Evolutionary conservation across 2,329 filamentous ascomycete genomes (phyloP), one percentile per base, ranked within the genome.

Genomic region (Scedosporium minutisporum): DNA sequence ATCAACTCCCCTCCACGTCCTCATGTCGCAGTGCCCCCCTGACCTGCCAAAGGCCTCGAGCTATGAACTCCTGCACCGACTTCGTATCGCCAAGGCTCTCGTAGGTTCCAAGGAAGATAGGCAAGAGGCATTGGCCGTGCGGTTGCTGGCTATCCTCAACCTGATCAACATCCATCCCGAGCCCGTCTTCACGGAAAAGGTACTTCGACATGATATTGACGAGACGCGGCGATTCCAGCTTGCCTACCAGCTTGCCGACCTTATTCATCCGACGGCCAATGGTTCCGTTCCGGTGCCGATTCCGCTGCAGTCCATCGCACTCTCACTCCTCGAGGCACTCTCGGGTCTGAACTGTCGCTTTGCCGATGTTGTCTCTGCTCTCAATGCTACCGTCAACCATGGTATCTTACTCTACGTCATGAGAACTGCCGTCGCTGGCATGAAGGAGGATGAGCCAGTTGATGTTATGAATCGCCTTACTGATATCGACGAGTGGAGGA

Each of bases 351-450:
- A 89, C 68, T 78, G 82, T 63, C 93, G 91, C 70, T 84, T 88
- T 33, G 79, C 86, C 41, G 95, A 99, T 72, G 88, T 99, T 25
- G 87, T 92, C 66, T 87, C 91, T 51, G 92, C 95, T n/a, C 79
- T 99, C 51, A 96, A 92, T 69, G 91, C 96, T 62, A 96, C 93
- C 68, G 93, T 97, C 44, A 97, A 96, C 69, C 96, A 99, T 69
- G 96, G 95, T 14, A 89, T 97, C 33, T 81, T 99, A 55, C 88
- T 97, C 67, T 97, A 97, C 70, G 84, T 97, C 67, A 88, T 96
- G 59, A 86, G 93, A 63, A 97, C 96, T 74, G 90, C 92, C 9
- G 90, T 97, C 63, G 87, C 88, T 18, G 90, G 92, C 66, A 88
- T 99, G 77, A 86, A 82, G 63, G 78, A 78, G 18, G 81, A 86